Percentiles rank a stretch among this genome's conserved stretches.
phyloP scores from a whole-genome alignment of 2,329 filamentous ascomycete species.

The Chlorencoelia australis region DNA sequence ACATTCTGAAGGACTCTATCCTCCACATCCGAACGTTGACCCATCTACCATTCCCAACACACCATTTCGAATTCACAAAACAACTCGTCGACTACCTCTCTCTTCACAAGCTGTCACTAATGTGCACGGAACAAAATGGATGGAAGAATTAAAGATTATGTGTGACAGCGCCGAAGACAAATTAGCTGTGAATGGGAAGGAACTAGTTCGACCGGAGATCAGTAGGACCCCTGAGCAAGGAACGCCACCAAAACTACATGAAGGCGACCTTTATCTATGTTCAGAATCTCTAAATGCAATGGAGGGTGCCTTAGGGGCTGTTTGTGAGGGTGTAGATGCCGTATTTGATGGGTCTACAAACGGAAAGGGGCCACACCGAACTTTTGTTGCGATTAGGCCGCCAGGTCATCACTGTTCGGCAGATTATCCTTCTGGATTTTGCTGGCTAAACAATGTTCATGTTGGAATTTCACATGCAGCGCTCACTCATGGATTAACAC shows the following conservation, averaged over 20 bases:
- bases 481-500: constrained; percentile 74
- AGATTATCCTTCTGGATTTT: constrained; percentile 85
- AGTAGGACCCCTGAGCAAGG: constrained; percentile 37
- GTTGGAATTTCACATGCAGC: constrained; percentile 90
- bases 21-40: constrained; percentile 54
- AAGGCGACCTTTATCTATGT: constrained; percentile 86
- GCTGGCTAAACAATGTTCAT: constrained; percentile 98
- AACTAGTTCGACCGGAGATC: constrained; percentile 61
- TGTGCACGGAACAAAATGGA: constrained; percentile 87
- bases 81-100: constrained; percentile 59
- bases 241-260: constrained; percentile 52
- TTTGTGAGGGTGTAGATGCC: constrained; percentile 84
- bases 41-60: constrained; percentile 42
- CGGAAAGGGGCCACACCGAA: constrained; percentile 52
- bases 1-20: constrained; percentile 59
- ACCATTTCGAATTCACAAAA: constrained; percentile 81
- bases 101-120: constrained; percentile 72
- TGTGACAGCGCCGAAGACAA: constrained; percentile 72
- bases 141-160: constrained; percentile 81
- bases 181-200: constrained; percentile 66
- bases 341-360: constrained; percentile 52
- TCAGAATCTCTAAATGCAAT: constrained; percentile 77
- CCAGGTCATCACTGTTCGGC: constrained; percentile 94
- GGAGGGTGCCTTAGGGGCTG: constrained; percentile 82
- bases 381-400: constrained; percentile 86